These are phyloP conservation scores for Hypoxylon sp. DNA, from an alignment of 2,329 filamentous ascomycete species.

Conservation along the genomic window DNA sequence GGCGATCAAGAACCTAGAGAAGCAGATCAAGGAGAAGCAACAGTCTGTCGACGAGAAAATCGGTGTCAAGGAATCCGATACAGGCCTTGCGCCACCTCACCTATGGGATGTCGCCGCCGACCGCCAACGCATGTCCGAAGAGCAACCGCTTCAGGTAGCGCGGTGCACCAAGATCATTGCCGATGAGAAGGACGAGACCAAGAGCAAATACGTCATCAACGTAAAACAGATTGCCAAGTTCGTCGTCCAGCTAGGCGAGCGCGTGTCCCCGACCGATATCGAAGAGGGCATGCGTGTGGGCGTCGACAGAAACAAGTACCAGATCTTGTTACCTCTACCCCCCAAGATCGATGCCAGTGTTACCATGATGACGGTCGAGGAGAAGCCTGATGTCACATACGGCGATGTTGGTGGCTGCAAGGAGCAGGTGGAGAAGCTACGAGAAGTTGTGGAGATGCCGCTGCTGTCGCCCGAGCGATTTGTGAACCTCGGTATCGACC, in stretches of 20 bases:
- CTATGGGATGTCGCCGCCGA: constrained; percentile 99
- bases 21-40: constrained; percentile 99
- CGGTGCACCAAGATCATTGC: constrained; percentile 99
- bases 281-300: constrained; percentile 99
- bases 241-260: constrained; percentile 96
- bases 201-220: constrained; percentile 99
- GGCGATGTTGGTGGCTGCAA: constrained; percentile 99
- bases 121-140: constrained; percentile 97
- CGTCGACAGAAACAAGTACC: constrained; percentile 99
- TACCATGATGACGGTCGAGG: constrained; percentile 99
- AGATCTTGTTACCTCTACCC: constrained; percentile 94
- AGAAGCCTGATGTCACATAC: constrained; percentile 99
- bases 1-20: constrained; percentile 95
- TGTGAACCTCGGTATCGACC: constrained; percentile 98
- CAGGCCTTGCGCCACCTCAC: constrained; percentile 96
- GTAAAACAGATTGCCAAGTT: constrained; percentile 99
- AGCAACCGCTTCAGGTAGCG: constrained; percentile 97
- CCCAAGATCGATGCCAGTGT: constrained; percentile 99
- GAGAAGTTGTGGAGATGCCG: constrained; percentile 99
- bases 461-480: constrained; percentile 96
- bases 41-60: constrained; percentile 99
- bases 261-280: constrained; percentile 98
- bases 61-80: constrained; percentile 96
- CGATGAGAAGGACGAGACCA: constrained; percentile 94
- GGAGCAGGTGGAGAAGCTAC: constrained; percentile 98